phyloP scores from a whole-genome alignment of 208 protist genomes.

The Leishmania mexicana region DNA sequence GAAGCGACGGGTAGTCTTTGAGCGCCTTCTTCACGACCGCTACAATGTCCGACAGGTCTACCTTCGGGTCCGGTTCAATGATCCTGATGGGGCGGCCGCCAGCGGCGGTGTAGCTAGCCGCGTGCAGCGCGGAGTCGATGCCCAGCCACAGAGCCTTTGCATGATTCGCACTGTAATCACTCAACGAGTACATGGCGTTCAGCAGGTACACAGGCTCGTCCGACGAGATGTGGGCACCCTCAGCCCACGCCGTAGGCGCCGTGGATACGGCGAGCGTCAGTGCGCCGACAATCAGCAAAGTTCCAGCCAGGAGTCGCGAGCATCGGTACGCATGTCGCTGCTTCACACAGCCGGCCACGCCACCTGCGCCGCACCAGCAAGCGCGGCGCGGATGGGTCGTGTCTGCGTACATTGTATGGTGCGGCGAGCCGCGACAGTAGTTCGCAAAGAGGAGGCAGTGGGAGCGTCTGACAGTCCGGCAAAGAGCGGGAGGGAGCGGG shows the following conservation, averaged over 20 bases:
- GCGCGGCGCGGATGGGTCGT: neutral
- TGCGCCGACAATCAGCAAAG: neutral
- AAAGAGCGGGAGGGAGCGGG: neutral
- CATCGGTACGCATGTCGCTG: neutral
- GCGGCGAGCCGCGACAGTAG: neutral
- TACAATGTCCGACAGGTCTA: conserved; percentile 3
- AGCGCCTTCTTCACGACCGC: conserved; percentile 7
- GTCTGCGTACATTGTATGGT: neutral
- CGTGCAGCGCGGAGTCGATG: conserved; percentile 29
- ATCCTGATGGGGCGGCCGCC: conserved; percentile 23
- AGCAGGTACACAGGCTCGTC: conserved; percentile 21
- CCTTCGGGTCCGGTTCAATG: neutral
- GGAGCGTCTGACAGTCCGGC: neutral
- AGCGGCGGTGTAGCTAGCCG: conserved; percentile 6
- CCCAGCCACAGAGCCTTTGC: conserved; percentile 27
- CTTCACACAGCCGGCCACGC: neutral
- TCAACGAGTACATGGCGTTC: conserved; percentile 20
- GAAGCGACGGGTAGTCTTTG: conserved; percentile 9
- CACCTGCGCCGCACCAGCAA: neutral
- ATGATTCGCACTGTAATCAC: neutral
- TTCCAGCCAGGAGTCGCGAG: neutral
- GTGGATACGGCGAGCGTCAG: neutral
- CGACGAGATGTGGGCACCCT: neutral
- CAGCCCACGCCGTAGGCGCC: neutral
- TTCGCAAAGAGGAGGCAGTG: neutral